These are phyloP conservation scores for Hypoxylon perforatum DNA, from an alignment of 495 filamentous ascomycete species.

Conservation along the genomic window DNA sequence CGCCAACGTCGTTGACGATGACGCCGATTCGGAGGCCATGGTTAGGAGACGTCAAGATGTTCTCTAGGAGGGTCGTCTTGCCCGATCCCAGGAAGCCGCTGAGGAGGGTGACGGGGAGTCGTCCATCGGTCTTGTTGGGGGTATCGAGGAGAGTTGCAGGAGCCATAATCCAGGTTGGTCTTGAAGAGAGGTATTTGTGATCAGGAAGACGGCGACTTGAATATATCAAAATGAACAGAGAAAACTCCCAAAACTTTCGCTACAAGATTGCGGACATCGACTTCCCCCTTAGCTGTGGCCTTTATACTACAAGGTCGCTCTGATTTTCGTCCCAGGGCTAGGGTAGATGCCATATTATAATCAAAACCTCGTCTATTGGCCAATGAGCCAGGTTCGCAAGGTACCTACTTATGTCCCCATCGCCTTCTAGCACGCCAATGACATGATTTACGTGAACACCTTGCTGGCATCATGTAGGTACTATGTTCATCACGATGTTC, in stretches of 20 bases:
- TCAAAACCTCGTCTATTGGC: slow-evolving; percentile 4
- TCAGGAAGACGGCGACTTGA: neutral
- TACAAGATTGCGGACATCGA: too few species aligned
- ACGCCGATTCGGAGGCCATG: slow-evolving; percentile 67
- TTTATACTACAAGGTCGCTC: slow-evolving; percentile 6
- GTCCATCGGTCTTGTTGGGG: slow-evolving; percentile 6
- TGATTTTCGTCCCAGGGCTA: neutral
- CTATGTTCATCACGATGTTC: neutral
- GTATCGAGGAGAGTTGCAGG: slow-evolving; percentile 24
- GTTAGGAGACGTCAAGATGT: slow-evolving; percentile 61
- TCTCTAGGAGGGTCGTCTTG: slow-evolving; percentile 68
- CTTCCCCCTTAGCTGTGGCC: neutral
- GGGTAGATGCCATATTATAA: slow-evolving; percentile 4
- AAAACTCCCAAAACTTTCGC: too few species aligned
- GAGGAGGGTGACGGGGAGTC: slow-evolving; percentile 45
- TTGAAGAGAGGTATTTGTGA: neutral
- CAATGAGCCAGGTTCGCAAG: neutral
- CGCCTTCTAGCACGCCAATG: neutral
- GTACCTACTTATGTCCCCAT: neutral
- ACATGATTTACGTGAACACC: neutral
- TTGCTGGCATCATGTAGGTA: slow-evolving; percentile 10
- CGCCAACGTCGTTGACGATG: slow-evolving; percentile 69
- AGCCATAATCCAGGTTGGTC: slow-evolving; percentile 13
- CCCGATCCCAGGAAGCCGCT: slow-evolving; percentile 58
- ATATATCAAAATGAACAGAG: too few species aligned